A percentile compares a stretch with the other conserved stretches of the same genome.
phyloP scores from a whole-genome alignment of 345 rosid genomes.

The Hibiscus tridactylites region DNA sequence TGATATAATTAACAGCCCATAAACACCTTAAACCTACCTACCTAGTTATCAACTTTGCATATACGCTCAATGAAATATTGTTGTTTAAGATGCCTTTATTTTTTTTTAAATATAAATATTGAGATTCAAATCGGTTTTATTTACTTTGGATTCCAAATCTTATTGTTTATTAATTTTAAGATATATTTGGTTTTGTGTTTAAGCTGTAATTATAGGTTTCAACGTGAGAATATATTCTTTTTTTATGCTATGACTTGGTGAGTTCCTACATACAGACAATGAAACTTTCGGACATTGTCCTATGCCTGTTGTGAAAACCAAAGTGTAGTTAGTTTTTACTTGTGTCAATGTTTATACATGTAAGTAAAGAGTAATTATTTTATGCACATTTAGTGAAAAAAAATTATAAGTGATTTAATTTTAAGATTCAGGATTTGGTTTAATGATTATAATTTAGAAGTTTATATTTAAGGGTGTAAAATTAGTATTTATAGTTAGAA shows the following conservation, averaged over 20 bases:
- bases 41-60: not conserved
- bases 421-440: no score
- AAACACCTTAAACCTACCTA: not conserved
- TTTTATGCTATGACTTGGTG: not conserved
- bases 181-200: not conserved
- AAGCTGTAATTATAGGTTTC: not conserved
- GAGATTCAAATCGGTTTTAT: not conserved
- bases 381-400: no score
- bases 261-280: not conserved
- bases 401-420: no score
- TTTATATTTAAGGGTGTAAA: no score
- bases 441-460: no score
- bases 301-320: not conserved
- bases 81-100: not conserved
- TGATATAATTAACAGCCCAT: no score
- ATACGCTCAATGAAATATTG: not conserved
- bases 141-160: no score
- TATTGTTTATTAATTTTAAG: no score
- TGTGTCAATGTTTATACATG: not conserved
- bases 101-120: not conserved
- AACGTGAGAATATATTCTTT: conserved; percentile 8
- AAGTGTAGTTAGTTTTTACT: not conserved
- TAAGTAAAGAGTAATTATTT: no score
- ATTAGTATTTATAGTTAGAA: no score
- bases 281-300: not conserved